Conservation (phyloP, 306 rosid genomes). For the Pterocarpus santalinus region DNA sequence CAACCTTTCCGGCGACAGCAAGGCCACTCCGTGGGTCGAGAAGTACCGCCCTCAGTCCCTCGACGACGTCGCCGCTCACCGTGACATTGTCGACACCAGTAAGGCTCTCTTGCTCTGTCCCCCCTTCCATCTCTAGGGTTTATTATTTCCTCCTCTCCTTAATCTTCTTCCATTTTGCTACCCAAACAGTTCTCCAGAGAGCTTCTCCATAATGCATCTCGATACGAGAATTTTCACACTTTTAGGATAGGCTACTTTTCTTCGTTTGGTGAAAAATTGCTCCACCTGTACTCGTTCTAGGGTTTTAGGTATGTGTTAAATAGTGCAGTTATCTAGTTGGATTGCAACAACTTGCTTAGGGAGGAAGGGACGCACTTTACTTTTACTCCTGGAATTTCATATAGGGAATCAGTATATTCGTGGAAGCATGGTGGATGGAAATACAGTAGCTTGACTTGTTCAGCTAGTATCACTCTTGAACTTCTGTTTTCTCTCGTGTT, state of each 20-base stretch:
- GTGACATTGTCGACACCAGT: conserved; percentile 98
- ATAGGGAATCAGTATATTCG: not conserved
- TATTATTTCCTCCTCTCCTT: conserved; percentile 35
- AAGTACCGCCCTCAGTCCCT: conserved; percentile 96
- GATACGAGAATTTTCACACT: not conserved
- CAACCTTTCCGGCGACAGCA: conserved; percentile 46
- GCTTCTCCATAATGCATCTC: not conserved
- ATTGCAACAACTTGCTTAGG: not conserved
- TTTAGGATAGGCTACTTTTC: not conserved
- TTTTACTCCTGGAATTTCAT: conserved; percentile 6
- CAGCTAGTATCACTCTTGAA: not conserved
- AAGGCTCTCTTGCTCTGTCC: not conserved
- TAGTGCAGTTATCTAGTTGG: conserved; percentile 14
- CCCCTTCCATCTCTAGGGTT: conserved; percentile 53
- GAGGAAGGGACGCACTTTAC: not conserved
- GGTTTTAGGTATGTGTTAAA: conserved; percentile 26
- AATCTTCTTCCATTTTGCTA: conserved; percentile 38
- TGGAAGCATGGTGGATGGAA: not conserved
- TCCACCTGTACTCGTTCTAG: not conserved
- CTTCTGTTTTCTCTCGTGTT: not conserved
- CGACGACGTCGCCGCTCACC: conserved; percentile 92
- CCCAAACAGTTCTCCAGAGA: not conserved
- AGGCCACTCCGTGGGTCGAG: conserved; percentile 89
- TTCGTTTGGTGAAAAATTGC: not conserved
- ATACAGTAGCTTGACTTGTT: not conserved